Conservation (phyloP, 169 alveolate genomes). For the Plasmodium reichenowi region DNA sequence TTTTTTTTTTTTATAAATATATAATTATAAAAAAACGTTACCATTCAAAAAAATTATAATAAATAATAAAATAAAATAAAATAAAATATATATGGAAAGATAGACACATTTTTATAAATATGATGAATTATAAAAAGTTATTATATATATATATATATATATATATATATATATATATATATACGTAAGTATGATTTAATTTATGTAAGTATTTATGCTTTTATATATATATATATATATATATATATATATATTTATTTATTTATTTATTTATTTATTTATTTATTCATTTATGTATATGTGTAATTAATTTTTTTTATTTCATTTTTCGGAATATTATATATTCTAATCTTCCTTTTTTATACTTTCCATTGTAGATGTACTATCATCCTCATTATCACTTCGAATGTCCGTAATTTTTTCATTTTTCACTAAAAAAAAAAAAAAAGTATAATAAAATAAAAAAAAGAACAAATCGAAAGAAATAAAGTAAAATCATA, state of each 20-base stretch:
- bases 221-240: too few relatives aligned
- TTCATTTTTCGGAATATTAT: neutral
- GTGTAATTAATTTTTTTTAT: too few relatives aligned
- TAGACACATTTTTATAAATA: constrained; percentile 2
- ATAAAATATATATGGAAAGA: neutral
- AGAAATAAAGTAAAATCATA: neutral
- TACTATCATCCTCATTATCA: constrained; percentile 49
- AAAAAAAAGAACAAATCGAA: neutral
- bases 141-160: too few relatives aligned
- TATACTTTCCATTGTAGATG: neutral
- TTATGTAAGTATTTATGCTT: too few relatives aligned
- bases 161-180: neutral
- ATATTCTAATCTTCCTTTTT: constrained; percentile 14
- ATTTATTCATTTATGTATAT: too few relatives aligned
- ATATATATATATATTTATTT: neutral
- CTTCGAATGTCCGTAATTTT: constrained; percentile 41
- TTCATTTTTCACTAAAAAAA: constrained; percentile 47
- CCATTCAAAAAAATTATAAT: too few relatives aligned
- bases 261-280: too few relatives aligned
- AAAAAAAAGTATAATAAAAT: constrained; percentile 1
- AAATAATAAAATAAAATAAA: too few relatives aligned
- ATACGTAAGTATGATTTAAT: too few relatives aligned
- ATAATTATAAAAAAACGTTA: too few relatives aligned
- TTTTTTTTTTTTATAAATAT: too few relatives aligned
- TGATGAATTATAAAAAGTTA: too few relatives aligned